Evolutionary conservation across 257 asterid genomes (phyloP), one percentile per base, ranked within the genome.

Genomic region (Echites panduratus): DNA sequence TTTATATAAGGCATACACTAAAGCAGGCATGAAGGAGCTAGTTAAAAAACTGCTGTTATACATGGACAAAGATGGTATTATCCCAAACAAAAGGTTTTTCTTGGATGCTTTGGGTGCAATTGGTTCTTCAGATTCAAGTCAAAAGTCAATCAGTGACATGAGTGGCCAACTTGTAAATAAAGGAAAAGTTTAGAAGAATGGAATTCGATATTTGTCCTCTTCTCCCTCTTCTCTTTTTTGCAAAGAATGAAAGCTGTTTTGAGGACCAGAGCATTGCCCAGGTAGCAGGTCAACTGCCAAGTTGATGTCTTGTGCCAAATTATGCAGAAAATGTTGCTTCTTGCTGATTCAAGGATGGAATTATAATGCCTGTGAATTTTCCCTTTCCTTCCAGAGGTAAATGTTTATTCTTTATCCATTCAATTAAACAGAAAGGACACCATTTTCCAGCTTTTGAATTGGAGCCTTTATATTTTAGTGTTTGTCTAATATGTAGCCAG

Each of bases 31-130:
- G 98, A 88, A 88, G 76, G 97, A 89, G 76, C 84, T 84, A 43
- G 16, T 88, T 26, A 81, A 86, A 77, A 88, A 89, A 72, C 73
- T 94, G 82, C 78, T 89, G 3, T 68, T 44, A 65, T 72, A 70
- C 80, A 94, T 94, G 98, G 97, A 94, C 63, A 80, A 75, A 75
- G 96, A 91, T 76, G 98, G 98, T 13, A 88, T 94, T 53, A 69
- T 94, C 57, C 97, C 97, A 2, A 89, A 89, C 76, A 93, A 91
- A 76, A 89, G 85, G 72, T 89, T 93, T 81, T 93, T 93, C 74
- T 86, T 94, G 1, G 97, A 89, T 82, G 90, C 98, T 77, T 79
- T 91, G 49, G 96, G 95, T 78, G 87, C 89, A 16, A 63, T 88
- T 59, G 88, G 87, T 70, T 84, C 97, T 38, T 85, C 90, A 22